Percentiles rank a stretch among this genome's conserved stretches.
Conservation (phyloP, 2,329 filamentous ascomycete species). For the Penicillium aurantiogriseum region DNA sequence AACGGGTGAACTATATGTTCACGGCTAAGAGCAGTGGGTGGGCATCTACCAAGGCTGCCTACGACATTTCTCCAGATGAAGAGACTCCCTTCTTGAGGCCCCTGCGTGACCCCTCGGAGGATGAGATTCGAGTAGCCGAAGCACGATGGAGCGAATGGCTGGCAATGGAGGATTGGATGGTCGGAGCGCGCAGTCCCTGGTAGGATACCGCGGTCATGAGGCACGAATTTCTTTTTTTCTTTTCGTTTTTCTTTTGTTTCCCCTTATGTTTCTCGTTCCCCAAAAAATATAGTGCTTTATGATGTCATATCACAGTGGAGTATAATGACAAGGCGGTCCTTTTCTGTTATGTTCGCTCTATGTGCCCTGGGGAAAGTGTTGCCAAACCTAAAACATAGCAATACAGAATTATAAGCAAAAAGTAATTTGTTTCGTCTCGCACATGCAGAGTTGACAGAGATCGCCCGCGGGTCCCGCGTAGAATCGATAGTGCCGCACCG, state of each 20-base stretch:
- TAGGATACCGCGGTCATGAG: conserved; percentile 24
- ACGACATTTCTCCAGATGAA: conserved; percentile 82
- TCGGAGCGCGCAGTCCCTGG: conserved; percentile 64
- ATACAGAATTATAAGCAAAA: background rate
- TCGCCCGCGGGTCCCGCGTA: conserved; percentile 16
- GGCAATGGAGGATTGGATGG: conserved; percentile 97
- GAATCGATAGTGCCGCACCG: conserved; percentile 28
- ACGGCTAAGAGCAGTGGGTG: conserved; percentile 89
- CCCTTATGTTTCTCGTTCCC: background rate
- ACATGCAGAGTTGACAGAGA: conserved; percentile 15
- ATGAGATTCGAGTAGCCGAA: conserved; percentile 79
- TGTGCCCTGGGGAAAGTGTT: background rate
- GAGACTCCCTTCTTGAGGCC: conserved; percentile 82
- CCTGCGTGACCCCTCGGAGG: conserved; percentile 68
- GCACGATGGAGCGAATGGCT: conserved; percentile 90
- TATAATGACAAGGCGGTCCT: conserved; percentile 2
- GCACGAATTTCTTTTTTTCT: conserved; percentile 24
- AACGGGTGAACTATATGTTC: conserved; percentile 91
- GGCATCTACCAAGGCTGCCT: conserved; percentile 82
- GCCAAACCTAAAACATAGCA: background rate
- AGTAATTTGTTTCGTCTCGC: background rate
- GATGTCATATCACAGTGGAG: conserved; percentile 3
- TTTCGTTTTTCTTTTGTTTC: background rate
- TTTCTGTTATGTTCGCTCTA: background rate
- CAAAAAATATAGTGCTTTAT: conserved; percentile 2